phyloP scores from a whole-genome alignment of 1,284 basidiomycete genomes.

The Trichosporon ovoides region DNA sequence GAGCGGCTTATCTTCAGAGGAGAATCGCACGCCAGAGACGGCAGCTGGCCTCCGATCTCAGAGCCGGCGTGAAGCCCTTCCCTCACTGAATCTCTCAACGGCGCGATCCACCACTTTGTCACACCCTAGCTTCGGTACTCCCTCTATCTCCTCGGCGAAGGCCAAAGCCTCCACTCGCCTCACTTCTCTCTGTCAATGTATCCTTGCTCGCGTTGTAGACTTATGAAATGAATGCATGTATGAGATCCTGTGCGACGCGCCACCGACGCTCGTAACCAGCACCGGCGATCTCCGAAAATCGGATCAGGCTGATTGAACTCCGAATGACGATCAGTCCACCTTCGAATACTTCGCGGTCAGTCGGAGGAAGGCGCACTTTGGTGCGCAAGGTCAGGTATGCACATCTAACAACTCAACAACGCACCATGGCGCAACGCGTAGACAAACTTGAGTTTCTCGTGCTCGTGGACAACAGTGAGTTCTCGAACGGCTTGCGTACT shows the following conservation, averaged over 20 bases:
- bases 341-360: neutral
- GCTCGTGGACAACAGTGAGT: constrained; percentile 40
- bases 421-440: constrained; percentile 18
- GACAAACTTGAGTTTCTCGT: constrained; percentile 40
- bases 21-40: neutral
- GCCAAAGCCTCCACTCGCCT: no score
- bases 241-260: neutral
- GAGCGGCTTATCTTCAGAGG: neutral
- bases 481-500: neutral
- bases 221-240: neutral
- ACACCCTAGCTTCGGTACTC: neutral
- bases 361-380: neutral
- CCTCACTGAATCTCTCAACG: neutral
- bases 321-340: neutral
- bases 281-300: neutral
- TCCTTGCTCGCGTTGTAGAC: no score
- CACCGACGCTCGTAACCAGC: neutral
- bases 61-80: neutral
- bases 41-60: neutral
- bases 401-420: neutral
- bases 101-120: no score
- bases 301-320: neutral
- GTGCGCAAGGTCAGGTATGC: neutral
- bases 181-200: neutral
- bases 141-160: no score